Percentiles rank a stretch among this genome's conserved stretches.
These are phyloP conservation scores for Agrocybe chaxingu DNA, from an alignment of 768 basidiomycete species.

Conservation along the genomic window DNA sequence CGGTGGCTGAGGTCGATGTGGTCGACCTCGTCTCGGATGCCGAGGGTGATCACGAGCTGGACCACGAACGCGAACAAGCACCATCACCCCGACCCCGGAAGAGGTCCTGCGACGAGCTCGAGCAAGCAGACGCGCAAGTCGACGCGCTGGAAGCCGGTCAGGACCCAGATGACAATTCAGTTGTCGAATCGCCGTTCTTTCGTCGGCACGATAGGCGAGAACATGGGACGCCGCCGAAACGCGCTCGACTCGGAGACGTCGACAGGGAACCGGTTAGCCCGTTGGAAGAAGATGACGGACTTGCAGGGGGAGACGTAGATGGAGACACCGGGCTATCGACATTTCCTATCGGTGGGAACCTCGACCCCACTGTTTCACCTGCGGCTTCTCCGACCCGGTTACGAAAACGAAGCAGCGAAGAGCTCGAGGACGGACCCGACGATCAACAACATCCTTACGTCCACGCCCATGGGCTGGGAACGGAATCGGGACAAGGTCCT, in stretches of 20 bases:
- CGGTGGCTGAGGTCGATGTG: slow-evolving; percentile 7
- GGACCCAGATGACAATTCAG: slow-evolving; percentile 8
- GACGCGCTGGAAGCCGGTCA: slow-evolving; percentile 2
- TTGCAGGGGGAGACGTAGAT: slow-evolving; percentile 4
- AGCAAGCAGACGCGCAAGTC: slow-evolving; percentile 8
- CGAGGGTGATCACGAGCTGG: no score
- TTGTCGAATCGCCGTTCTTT: slow-evolving; percentile 14
- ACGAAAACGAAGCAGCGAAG: slow-evolving; percentile 50
- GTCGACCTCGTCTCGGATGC: not conserved
- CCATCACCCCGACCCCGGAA: slow-evolving; percentile 14
- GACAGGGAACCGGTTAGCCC: not conserved
- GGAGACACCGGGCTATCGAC: not conserved
- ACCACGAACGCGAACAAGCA: not conserved
- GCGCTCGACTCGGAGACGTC: slow-evolving; percentile 11
- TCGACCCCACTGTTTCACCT: slow-evolving; percentile 2
- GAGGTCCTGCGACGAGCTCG: slow-evolving; percentile 23
- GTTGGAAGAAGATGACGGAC: slow-evolving; percentile 4
- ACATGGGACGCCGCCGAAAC: slow-evolving; percentile 29
- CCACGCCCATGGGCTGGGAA: not conserved
- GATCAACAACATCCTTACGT: no score
- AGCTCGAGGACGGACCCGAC: slow-evolving; percentile 31
- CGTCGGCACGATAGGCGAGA: slow-evolving; percentile 11
- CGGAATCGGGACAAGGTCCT: not conserved
- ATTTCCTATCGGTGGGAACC: no score
- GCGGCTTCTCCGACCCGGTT: slow-evolving; percentile 19